Base-by-base conservation (phyloP, 2,329 filamentous ascomycete genomes). In the Stagonosporopsis tanaceti region DNA sequence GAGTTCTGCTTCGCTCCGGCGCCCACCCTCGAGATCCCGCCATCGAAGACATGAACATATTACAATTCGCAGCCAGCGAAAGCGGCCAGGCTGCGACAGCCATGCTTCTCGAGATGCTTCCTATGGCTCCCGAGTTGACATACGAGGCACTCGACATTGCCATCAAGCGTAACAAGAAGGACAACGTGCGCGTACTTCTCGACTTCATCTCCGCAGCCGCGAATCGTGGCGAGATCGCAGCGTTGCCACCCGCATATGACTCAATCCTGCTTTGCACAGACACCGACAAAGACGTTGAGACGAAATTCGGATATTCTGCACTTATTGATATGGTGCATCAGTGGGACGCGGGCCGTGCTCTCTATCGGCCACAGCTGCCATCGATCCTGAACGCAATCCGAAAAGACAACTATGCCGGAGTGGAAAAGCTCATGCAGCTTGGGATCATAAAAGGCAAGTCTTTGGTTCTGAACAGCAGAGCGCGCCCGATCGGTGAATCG, bases 71-170 rank as follows among this genome's bases (percentile, higher is more conserved):
- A 8, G 62, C 61, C 3, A 57, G 55, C 38, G 58, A 63, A 39
- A 50, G 47, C 11, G 59, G 64, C 6, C 51, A 62, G 37, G 53
- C 57, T 12, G 55, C 54, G 11, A 57, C 56, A 7, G 41, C 55
- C n/a, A 62, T 66, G 37, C 46, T 66, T 4, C 45, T 50, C 8
- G 64, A 66, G 11, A 65, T 66, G 60, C 52, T 66, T 2, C 45
- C 35, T 1, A 48, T 63, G 35, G 60, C 59, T 8, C 59, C 62
- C 5, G 64, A 66, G 27, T 34, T 62, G 15, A 65, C 55, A 6
- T 66, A 65, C n/a, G 59, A 61, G 3, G 59, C 62, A 6, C 61
- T 66, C n/a, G 53, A 62, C 25, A 52, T 63, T 9, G 64, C 64
- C 5, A 59, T 66, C 14, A 61, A 51, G 11, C 54, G 59, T 3